Evolutionary conservation across 75 land plant species (phyloP).

Genomic region (Isoetes taiwanensis): DNA sequence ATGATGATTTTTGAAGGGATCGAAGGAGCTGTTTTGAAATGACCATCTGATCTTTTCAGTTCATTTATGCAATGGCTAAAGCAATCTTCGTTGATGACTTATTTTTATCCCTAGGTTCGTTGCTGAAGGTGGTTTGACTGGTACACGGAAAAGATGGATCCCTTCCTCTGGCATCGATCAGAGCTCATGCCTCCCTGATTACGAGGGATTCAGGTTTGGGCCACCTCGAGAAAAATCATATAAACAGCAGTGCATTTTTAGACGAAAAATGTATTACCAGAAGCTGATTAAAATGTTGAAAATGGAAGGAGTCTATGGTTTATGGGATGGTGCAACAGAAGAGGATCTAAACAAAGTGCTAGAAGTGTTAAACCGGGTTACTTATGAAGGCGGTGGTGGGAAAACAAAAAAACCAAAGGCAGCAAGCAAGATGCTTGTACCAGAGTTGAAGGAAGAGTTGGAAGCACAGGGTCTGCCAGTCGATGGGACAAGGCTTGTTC

Average conservation of each 20-base stretch:
- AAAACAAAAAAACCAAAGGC: conserved; percentile 79
- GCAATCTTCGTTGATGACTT: neutral
- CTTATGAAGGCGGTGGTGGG: conserved; percentile 35
- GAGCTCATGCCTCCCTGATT: conserved; percentile 66
- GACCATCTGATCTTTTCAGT: neutral
- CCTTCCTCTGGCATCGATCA: conserved; percentile 40
- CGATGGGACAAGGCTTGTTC: conserved; percentile 85
- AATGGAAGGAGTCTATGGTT: conserved; percentile 42
- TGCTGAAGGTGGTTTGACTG: conserved; percentile 86
- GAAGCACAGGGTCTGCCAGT: conserved; percentile 88
- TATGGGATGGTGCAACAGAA: conserved; percentile 62
- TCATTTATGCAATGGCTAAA: neutral
- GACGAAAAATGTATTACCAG: conserved; percentile 37
- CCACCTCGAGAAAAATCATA: conserved; percentile 76
- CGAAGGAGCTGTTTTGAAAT: neutral
- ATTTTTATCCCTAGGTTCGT: conserved; percentile 37
- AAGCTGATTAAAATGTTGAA: conserved; percentile 49
- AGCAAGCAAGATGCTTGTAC: conserved; percentile 89
- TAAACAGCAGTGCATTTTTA: conserved; percentile 62
- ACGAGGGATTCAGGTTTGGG: conserved; percentile 61
- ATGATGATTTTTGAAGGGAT: neutral
- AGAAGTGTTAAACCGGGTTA: conserved; percentile 45
- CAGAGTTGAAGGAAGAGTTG: conserved; percentile 85
- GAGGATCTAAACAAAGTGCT: conserved; percentile 41
- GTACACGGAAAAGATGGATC: conserved; percentile 84